Conservation (phyloP, 1,139 yeast species). For the Yamadazyma membranifaciens region DNA sequence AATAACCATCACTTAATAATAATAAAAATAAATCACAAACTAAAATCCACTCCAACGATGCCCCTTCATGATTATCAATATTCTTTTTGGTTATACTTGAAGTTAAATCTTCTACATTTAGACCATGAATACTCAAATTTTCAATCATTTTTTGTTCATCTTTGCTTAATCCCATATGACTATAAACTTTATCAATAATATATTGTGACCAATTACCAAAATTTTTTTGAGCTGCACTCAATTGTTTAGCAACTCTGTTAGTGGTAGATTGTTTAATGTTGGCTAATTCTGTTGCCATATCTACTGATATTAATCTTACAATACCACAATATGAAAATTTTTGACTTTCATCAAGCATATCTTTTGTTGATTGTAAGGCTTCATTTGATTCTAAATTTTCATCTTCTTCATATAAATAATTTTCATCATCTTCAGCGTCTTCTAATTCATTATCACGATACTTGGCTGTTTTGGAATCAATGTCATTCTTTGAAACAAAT, state of each 20-base stretch:
- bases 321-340: conserved; percentile 91
- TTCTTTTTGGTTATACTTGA: conserved; percentile 41
- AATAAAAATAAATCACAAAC: conserved; percentile 85
- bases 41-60: conserved; percentile 77
- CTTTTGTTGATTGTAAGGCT: conserved; percentile 77
- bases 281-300: conserved; percentile 80
- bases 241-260: conserved; percentile 52
- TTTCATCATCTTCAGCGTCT: conserved; percentile 20
- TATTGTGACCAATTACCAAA: conserved; percentile 84
- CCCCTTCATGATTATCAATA: conserved; percentile 3
- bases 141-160: conserved; percentile 90
- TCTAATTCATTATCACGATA: conserved; percentile 16
- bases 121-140: conserved; percentile 78
- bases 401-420: conserved; percentile 24
- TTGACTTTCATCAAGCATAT: conserved; percentile 78
- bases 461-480: conserved; percentile 15
- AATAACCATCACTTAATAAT: conserved; percentile 77
- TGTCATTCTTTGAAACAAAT: conserved; percentile 35
- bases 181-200: conserved; percentile 68
- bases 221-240: conserved; percentile 73
- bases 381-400: conserved; percentile 51
- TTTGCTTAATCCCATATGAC: conserved; percentile 71
- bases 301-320: conserved; percentile 69
- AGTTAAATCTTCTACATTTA: conserved; percentile 69
- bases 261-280: conserved; percentile 52